phyloP scores from a whole-genome alignment of 257 asterid species.

The Echium plantagineum region DNA sequence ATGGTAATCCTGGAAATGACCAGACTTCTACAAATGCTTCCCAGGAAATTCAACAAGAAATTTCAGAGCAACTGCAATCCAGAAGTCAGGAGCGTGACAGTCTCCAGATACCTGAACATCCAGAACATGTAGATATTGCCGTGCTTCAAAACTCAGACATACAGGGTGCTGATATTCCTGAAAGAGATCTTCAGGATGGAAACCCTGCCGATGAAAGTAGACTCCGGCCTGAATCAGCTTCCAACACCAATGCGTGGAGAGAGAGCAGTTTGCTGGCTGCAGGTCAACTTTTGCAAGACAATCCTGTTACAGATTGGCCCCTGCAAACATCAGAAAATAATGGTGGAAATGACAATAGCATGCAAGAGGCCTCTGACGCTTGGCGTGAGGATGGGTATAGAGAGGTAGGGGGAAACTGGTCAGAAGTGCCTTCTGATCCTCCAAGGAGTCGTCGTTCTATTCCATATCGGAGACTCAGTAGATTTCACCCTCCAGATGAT shows the following conservation, averaged over 20 bases:
- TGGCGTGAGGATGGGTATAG: constrained; percentile 49
- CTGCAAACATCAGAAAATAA: constrained; percentile 30
- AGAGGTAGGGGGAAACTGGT: constrained; percentile 62
- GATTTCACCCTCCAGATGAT: constrained; percentile 90
- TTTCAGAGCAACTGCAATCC: constrained; percentile 24
- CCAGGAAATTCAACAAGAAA: constrained; percentile 43
- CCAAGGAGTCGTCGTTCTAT: constrained; percentile 58
- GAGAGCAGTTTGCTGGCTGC: constrained; percentile 22
- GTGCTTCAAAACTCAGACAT: constrained; percentile 24
- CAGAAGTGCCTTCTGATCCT: constrained; percentile 67
- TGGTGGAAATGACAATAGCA: constrained; percentile 27
- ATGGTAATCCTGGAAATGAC: constrained; percentile 34
- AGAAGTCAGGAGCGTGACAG: constrained; percentile 23
- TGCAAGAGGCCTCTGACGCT: constrained; percentile 37
- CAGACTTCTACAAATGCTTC: constrained; percentile 33
- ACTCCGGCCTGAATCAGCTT: constrained; percentile 21
- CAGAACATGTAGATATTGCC: constrained; percentile 26
- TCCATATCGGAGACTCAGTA: constrained; percentile 41
- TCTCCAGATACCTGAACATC: constrained; percentile 31
- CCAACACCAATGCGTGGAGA: constrained; percentile 34
- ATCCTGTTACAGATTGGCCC: constrained; percentile 34
- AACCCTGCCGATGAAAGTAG: constrained; percentile 33
- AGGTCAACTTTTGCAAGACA: constrained; percentile 36
- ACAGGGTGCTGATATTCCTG: constrained; percentile 32
- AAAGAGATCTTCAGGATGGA: constrained; percentile 34